Evolutionary conservation across 2,329 filamentous ascomycete genomes (phyloP).

Genomic region (Dactylellina sp.): DNA sequence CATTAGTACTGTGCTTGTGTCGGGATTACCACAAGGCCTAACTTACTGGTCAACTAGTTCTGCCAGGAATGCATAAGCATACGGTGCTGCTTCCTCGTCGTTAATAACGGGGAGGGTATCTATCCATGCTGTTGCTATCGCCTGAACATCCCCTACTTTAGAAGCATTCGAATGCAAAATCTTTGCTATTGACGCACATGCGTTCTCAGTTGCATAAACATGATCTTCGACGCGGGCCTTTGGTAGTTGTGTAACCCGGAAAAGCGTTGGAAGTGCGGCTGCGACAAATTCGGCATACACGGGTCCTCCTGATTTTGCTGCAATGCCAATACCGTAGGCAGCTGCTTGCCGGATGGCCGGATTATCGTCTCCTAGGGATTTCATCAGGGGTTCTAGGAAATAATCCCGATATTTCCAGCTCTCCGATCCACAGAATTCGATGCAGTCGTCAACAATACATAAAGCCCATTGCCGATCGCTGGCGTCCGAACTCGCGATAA

Average conservation of each 20-base stretch:
- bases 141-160: constrained; percentile 80
- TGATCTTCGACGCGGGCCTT: constrained; percentile 91
- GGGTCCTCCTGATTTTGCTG: constrained; percentile 88
- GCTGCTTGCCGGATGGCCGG: constrained; percentile 95
- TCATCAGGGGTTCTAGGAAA: constrained; percentile 86
- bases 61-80: constrained; percentile 90
- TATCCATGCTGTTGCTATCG: constrained; percentile 85
- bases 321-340: constrained; percentile 94
- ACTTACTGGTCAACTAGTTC: constrained; percentile 91
- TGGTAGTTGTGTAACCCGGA: constrained; percentile 83
- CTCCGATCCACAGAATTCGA: constrained; percentile 93
- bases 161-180: constrained; percentile 88
- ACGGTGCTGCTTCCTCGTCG: constrained; percentile 96
- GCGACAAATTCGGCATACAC: constrained; percentile 89
- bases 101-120: constrained; percentile 91
- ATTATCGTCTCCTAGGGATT: constrained; percentile 85
- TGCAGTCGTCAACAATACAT: constrained; percentile 97
- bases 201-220: constrained; percentile 96
- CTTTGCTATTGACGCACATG: constrained; percentile 95
- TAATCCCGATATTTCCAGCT: constrained; percentile 87
- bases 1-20: constrained; percentile 60
- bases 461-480: constrained; percentile 99
- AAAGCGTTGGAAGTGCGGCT: constrained; percentile 81
- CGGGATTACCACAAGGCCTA: neutral
- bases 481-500: constrained; percentile 82